A percentile compares a stretch with the other conserved stretches of the same genome.
Conservation (phyloP, 2,329 filamentous ascomycete species). For the Ophiostoma piceae region DNA sequence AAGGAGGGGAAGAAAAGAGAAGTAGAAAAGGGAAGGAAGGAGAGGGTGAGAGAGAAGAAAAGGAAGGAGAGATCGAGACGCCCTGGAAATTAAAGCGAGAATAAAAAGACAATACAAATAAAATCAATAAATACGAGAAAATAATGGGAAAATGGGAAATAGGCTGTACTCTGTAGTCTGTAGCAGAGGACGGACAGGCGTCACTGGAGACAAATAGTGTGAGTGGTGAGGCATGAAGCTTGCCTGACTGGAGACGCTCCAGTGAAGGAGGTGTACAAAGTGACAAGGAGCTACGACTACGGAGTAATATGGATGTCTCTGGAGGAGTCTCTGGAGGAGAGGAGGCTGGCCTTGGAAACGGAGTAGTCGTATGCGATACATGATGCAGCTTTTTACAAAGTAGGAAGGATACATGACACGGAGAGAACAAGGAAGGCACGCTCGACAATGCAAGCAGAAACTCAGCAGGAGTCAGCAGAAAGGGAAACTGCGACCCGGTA, state of each 20-base stretch:
- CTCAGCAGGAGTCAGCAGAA: too few species aligned
- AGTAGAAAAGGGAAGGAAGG: slow-evolving; percentile 14
- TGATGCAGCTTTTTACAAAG: neutral
- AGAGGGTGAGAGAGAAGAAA: neutral
- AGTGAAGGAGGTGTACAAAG: slow-evolving; percentile 16
- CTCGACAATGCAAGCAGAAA: neutral
- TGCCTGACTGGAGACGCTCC: slow-evolving; percentile 11
- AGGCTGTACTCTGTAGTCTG: neutral
- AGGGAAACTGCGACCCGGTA: neutral
- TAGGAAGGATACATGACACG: neutral
- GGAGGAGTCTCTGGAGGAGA: too few species aligned
- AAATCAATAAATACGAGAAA: slow-evolving; percentile 19
- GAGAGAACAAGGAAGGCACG: slow-evolving; percentile 14
- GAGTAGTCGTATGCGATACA: neutral
- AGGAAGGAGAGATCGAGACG: slow-evolving; percentile 12
- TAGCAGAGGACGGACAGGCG: neutral
- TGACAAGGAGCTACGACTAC: slow-evolving; percentile 7
- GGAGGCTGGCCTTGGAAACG: neutral
- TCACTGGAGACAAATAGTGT: neutral
- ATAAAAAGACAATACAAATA: slow-evolving; percentile 12
- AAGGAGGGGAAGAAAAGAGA: slow-evolving; percentile 14
- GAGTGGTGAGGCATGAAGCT: slow-evolving; percentile 13
- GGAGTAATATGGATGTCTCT: neutral
- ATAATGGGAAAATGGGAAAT: neutral
- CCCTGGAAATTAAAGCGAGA: slow-evolving; percentile 22